phyloP scores from a whole-genome alignment of 805 yeast species.

The Priceomyces carsonii region DNA sequence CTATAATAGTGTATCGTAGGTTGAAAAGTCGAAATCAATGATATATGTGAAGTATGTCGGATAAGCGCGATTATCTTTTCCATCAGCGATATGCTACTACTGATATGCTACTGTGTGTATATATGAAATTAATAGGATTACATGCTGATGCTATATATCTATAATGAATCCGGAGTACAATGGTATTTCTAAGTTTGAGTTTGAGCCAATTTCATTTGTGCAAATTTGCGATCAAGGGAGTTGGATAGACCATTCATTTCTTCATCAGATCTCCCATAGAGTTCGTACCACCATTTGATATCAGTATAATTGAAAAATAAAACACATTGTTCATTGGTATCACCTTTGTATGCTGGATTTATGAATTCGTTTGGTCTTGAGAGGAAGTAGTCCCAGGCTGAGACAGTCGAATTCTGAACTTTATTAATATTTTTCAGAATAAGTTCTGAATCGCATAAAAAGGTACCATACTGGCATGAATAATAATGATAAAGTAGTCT shows the following conservation, averaged over 20 bases:
- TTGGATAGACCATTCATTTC: slow-evolving; percentile 46
- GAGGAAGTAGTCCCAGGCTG: slow-evolving; percentile 93
- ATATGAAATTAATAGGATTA: no score
- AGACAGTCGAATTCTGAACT: slow-evolving; percentile 53
- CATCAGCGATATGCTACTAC: no score
- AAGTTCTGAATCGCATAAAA: slow-evolving; percentile 71
- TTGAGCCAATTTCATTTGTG: slow-evolving; percentile 30
- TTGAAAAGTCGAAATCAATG: no score
- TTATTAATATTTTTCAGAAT: slow-evolving; percentile 47
- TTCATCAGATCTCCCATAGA: slow-evolving; percentile 73
- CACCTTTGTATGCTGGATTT: slow-evolving; percentile 44
- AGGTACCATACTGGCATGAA: slow-evolving; percentile 94
- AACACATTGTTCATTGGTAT: slow-evolving; percentile 31
- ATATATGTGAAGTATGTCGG: no score
- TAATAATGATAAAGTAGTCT: slow-evolving; percentile 83
- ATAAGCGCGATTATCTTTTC: no score
- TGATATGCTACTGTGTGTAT: no score
- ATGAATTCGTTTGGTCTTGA: slow-evolving; percentile 72
- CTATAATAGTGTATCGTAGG: no score
- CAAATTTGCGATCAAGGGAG: slow-evolving; percentile 42
- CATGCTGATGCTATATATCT: no score
- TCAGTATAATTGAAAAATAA: slow-evolving; percentile 62
- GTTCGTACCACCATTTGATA: slow-evolving; percentile 87
- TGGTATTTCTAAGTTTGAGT: no score
- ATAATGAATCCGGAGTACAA: no score